Evolutionary conservation across 257 asterid genomes (phyloP), one percentile per base, ranked within the genome.

Genomic region (Jacaranda mimosifolia): DNA sequence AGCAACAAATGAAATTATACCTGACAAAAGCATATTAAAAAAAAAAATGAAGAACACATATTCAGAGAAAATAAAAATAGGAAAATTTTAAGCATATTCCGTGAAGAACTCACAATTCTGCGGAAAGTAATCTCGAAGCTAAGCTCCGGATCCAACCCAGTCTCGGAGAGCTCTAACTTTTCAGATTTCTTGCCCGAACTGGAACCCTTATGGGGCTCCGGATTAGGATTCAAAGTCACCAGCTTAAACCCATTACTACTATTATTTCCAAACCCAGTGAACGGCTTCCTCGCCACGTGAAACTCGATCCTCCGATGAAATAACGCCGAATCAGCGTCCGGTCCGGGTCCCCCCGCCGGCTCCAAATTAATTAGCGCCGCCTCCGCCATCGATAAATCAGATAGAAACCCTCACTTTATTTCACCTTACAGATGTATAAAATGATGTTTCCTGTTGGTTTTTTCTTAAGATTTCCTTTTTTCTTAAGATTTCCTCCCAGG

Each of bases 141-240:
- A 76, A 93, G 84, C 84, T 96, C 99, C 19, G 94, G 90, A 88
- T 93, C 99, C 83, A 91, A 77, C 65, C 92, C 88, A 11, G 56
- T 81, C 6, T 77, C 91, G 7, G 65, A 40, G 60, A n/a, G 64
- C 65, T 89, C 91, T 15, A 78, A 46, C 67, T 72, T 80, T 15
- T 82, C 94, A 43, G 14, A 21, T 56, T 79, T 86, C 57, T 71
- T 82, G 14, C 49, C 80, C 68, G 70, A 74, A 46, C 63, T 80
- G 64, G 82, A 42, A 15, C 32, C 76, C 43, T 57, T 65, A 1
- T 45, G 79, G 38, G 79, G 51, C 73, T 75, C 93, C 74, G 86
- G 19, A 7, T 75, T 83, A 51, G 97, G 97, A 81, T 93, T 93
- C 75, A 96, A 67, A 1, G 97, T 88, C 72, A 88, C 97, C 19